Evolutionary conservation across 805 yeast genomes (phyloP).

Genomic region (Phaffomyces thermotolerans): DNA sequence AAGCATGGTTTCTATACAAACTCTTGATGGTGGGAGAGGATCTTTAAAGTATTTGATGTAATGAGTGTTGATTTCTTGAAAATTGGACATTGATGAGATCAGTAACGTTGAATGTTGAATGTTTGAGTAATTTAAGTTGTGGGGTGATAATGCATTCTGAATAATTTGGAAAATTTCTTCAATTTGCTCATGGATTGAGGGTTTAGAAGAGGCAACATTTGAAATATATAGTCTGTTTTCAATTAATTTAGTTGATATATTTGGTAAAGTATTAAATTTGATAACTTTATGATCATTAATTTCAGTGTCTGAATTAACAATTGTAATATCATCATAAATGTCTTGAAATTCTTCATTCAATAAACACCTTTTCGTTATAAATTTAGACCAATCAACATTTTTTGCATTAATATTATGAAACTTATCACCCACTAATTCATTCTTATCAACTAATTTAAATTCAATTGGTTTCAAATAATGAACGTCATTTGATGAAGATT

Average conservation of each 20-base stretch:
- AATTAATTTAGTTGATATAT: constrained; percentile 10
- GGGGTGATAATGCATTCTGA: constrained; percentile 23
- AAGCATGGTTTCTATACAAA: constrained; percentile 63
- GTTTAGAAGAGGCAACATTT: constrained; percentile 28
- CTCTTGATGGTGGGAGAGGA: constrained; percentile 81
- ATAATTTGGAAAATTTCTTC: constrained; percentile 43
- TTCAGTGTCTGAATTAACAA: not conserved
- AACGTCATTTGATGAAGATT: constrained; percentile 50
- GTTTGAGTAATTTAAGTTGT: constrained; percentile 33
- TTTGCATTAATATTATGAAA: constrained; percentile 14
- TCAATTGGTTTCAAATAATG: constrained; percentile 48
- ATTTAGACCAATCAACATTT: constrained; percentile 19
- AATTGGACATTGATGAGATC: constrained; percentile 57
- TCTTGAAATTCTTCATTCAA: constrained; percentile 35
- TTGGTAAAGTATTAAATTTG: not conserved
- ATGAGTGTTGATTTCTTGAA: constrained; percentile 50
- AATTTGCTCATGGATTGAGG: constrained; percentile 37
- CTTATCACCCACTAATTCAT: constrained; percentile 17
- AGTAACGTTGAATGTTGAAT: constrained; percentile 56
- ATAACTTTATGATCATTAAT: not conserved
- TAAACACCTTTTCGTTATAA: constrained; percentile 21
- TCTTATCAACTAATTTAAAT: constrained; percentile 42
- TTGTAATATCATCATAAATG: constrained; percentile 19
- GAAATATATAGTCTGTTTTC: constrained; percentile 35
- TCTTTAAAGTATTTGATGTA: constrained; percentile 50